A percentile compares a stretch with the other conserved stretches of the same genome.
phyloP scores from a whole-genome alignment of 1,284 basidiomycete genomes.

The Moniliophthora roreri region DNA sequence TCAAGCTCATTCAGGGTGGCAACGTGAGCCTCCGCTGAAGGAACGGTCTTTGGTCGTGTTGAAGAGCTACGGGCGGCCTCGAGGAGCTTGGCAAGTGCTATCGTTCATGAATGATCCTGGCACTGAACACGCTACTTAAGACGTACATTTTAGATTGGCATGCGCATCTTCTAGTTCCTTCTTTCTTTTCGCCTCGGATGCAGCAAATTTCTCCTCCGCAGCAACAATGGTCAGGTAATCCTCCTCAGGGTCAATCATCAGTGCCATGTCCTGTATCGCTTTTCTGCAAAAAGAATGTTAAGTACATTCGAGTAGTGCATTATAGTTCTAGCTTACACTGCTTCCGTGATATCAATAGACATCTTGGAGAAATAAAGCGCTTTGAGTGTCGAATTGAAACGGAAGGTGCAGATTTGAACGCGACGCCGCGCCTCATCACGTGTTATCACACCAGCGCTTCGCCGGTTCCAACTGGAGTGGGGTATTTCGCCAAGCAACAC shows the following conservation, averaged over 20 bases:
- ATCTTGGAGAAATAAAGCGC: too few relatives aligned
- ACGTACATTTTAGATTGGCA: constrained; percentile 56
- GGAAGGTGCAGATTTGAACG: too few relatives aligned
- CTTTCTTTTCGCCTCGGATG: constrained; percentile 52
- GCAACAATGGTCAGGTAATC: constrained; percentile 71
- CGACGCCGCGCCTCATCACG: too few relatives aligned
- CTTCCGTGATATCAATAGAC: too few relatives aligned
- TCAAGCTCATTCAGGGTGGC: constrained; percentile 66
- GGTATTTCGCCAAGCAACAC: too few relatives aligned
- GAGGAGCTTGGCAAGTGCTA: constrained; percentile 63
- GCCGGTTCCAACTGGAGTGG: too few relatives aligned
- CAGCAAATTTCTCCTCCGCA: constrained; percentile 65
- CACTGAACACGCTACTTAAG: background rate
- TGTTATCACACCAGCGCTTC: too few relatives aligned
- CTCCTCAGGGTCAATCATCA: constrained; percentile 71
- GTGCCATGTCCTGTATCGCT: constrained; percentile 63
- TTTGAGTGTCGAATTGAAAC: too few relatives aligned
- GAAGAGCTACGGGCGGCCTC: constrained; percentile 72
- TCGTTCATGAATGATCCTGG: background rate
- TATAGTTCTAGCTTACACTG: too few relatives aligned
- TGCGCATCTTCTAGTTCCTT: constrained; percentile 67
- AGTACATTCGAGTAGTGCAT: too few relatives aligned
- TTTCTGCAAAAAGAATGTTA: constrained; percentile 42
- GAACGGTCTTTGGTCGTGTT: constrained; percentile 64
- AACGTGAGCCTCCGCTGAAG: constrained; percentile 63